Conservation (phyloP, 192 early-diverging fungal genomes). For the Jimgerdemannia lactiflua region DNA sequence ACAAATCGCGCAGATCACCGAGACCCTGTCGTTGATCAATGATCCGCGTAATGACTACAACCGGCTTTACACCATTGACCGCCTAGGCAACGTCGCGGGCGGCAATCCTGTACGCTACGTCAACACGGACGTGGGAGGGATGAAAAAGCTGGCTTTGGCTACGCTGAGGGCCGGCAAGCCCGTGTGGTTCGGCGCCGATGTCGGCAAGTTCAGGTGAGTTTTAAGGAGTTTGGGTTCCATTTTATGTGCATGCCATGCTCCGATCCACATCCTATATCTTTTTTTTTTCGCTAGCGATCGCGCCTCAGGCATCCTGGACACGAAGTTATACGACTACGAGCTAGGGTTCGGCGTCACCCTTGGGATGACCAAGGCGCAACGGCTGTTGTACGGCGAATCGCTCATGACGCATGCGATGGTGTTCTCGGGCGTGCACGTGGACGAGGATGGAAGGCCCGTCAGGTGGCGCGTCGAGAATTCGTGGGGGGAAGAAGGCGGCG, state of each 20-base stretch:
- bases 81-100: constrained; percentile 70
- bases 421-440: constrained; percentile 70
- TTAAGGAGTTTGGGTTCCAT: no score
- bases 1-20: constrained; percentile 39
- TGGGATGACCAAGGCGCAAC: constrained; percentile 60
- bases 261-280: no score
- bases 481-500: constrained; percentile 60
- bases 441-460: constrained; percentile 57
- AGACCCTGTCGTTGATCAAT: constrained; percentile 67
- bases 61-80: constrained; percentile 67
- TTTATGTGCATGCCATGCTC: no score
- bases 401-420: constrained; percentile 83
- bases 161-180: constrained; percentile 59
- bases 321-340: constrained; percentile 60
- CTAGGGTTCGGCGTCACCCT: constrained; percentile 62
- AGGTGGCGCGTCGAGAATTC: constrained; percentile 79
- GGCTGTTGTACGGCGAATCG: constrained; percentile 68
- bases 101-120: constrained; percentile 66
- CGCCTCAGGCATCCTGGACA: constrained; percentile 58
- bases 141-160: constrained; percentile 58
- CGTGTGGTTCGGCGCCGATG: constrained; percentile 80
- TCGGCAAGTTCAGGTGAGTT: constrained; percentile 52
- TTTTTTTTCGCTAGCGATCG: constrained; percentile 20
- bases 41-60: constrained; percentile 67
- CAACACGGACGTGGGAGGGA: constrained; percentile 49